Conservation (phyloP, 1,284 basidiomycete genomes). For the Cerrena zonata region DNA sequence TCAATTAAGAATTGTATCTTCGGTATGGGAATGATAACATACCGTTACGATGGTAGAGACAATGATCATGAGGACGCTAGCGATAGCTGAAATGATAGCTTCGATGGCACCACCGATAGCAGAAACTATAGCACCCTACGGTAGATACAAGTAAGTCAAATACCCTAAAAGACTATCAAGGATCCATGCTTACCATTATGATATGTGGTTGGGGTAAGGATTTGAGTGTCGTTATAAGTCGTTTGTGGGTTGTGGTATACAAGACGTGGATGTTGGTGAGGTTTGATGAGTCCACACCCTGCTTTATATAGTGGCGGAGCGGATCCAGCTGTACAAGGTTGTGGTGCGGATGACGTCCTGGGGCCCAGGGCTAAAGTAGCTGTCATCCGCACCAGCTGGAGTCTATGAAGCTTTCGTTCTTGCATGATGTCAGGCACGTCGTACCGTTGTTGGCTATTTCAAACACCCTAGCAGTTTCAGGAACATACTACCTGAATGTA, state of each 20-base stretch:
- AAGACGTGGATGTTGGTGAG: not conserved
- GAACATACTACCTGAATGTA: too few species aligned
- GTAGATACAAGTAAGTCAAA: not conserved
- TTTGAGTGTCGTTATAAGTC: not conserved
- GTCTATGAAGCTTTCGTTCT: too few species aligned
- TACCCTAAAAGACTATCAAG: too few species aligned
- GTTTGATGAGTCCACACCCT: not conserved
- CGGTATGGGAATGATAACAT: slow-evolving; percentile 14
- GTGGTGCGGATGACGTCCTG: not conserved
- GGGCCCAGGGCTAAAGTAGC: too few species aligned
- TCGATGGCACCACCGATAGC: slow-evolving; percentile 54
- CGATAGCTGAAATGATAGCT: slow-evolving; percentile 53
- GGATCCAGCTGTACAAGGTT: too few species aligned
- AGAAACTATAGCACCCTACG: slow-evolving; percentile 52
- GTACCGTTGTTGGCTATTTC: too few species aligned
- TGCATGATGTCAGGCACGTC: not conserved
- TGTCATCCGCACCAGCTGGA: too few species aligned
- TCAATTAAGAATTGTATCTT: not conserved
- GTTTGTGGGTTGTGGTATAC: not conserved
- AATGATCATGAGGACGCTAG: slow-evolving; percentile 49
- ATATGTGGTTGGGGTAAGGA: too few species aligned
- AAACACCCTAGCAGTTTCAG: too few species aligned
- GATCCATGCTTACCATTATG: not conserved
- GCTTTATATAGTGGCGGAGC: too few species aligned
- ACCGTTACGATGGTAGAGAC: slow-evolving; percentile 51